Conservation (phyloP, 768 basidiomycete species). For the Kondoa malvinella region DNA sequence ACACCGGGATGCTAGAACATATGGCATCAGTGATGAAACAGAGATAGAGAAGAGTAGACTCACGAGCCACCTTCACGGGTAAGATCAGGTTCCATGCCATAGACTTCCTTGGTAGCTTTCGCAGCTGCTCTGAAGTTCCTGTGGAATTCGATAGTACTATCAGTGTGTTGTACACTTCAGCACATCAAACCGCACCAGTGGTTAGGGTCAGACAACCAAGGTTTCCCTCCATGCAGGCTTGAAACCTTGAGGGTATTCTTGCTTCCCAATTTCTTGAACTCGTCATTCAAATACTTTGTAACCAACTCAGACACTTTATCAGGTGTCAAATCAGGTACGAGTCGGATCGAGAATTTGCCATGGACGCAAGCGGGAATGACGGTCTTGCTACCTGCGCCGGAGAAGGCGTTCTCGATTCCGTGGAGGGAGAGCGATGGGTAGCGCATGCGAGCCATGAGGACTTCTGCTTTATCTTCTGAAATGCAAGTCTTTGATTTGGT, state of each 20-base stretch:
- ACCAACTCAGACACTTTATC: slow-evolving; percentile 57
- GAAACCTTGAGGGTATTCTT: slow-evolving; percentile 67
- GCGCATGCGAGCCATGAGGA: slow-evolving; percentile 80
- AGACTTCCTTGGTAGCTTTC: slow-evolving; percentile 40
- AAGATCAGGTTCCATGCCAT: slow-evolving; percentile 57
- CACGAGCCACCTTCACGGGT: slow-evolving; percentile 89
- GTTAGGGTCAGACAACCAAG: slow-evolving; percentile 46
- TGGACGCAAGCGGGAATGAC: slow-evolving; percentile 74
- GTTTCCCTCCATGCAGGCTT: slow-evolving; percentile 61
- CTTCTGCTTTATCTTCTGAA: slow-evolving; percentile 54
- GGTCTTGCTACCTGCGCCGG: slow-evolving; percentile 63
- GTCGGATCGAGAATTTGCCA: slow-evolving; percentile 82
- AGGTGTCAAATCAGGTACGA: slow-evolving; percentile 72
- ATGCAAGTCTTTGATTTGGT: slow-evolving; percentile 61
- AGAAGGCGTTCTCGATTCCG: slow-evolving; percentile 91
- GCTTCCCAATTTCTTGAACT: slow-evolving; percentile 66
- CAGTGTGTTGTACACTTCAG: too few relatives aligned
- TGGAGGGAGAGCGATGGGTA: slow-evolving; percentile 65
- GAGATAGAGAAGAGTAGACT: background rate
- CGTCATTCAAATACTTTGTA: slow-evolving; percentile 47
- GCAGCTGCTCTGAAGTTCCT: slow-evolving; percentile 87
- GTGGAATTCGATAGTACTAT: too few relatives aligned
- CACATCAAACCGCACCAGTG: slow-evolving; percentile 23
- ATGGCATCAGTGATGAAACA: background rate
- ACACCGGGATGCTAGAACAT: background rate